Evolutionary conservation across 2,329 filamentous ascomycete species (phyloP), one percentile per base, ranked within the genome.

Genomic region (Aspergillus pseudoglaucus): DNA sequence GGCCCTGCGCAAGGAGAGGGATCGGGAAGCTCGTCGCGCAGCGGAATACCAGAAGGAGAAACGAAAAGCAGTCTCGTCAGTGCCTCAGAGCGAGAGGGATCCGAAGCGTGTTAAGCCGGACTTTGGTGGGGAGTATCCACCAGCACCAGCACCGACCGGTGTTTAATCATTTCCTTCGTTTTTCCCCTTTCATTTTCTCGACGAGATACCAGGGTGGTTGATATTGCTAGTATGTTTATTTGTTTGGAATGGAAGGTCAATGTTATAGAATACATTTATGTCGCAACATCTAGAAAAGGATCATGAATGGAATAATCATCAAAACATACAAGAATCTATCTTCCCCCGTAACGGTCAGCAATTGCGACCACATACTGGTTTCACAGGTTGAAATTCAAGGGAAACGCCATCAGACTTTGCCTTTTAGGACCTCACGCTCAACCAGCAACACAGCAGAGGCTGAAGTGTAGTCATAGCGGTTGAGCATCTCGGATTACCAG

Each of bases 1-100:
- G 72, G 90, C 90, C 14, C 76, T 95, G 22, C 80, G 93, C 27
- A 93, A 93, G 58, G 90, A 96, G 67, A 91, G 90, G 48, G 81
- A 84, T 51, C 76, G 78, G 53, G 80, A 83, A 59, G 75, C 74
- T 15, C 68, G 78, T 46, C 69, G 72, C 41, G 70, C 62, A 47
- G 71, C 73, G 50, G 67, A 70, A 52, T 71, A 71, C 53, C 71
- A 75, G 48, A 72, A 71, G 54, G 76, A 77, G 55, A 77, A 76
- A 53, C 69, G 74, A 44, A 76, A 74, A 56, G 69, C 67, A 9
- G 67, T 65, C 33, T 59, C 63, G 14, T 57, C 62, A 7, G 59
- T 52, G 38, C 51, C 60, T 32, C 59, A 57, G 15, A 64, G 61
- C 42, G 71, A 73, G 49, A 60, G 70, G 32, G 72, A 75, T 18